These are phyloP conservation scores for Fonsecaea pugnacius DNA, from an alignment of 2,329 filamentous ascomycete species.

Conservation along the genomic window DNA sequence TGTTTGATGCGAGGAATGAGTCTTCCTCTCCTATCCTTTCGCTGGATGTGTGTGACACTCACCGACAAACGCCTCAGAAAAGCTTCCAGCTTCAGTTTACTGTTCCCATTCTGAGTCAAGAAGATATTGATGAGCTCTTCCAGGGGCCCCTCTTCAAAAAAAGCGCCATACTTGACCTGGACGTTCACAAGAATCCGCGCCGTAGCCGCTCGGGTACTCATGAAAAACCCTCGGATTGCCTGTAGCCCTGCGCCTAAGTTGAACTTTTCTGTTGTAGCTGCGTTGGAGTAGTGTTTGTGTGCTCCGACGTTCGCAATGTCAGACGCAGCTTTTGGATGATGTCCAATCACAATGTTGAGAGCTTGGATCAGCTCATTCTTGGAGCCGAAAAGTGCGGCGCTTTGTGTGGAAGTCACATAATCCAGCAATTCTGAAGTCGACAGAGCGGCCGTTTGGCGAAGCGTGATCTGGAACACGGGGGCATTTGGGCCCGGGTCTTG, in stretches of 20 bases:
- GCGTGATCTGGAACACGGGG: background rate
- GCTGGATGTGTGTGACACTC: background rate
- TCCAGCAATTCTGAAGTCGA: conserved; percentile 8
- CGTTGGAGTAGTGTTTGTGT: conserved; percentile 3
- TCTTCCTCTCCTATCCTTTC: background rate
- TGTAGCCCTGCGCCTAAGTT: background rate
- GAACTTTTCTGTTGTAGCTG: background rate
- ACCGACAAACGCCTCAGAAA: conserved; percentile 3
- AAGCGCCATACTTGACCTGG: conserved; percentile 4
- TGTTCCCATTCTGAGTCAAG: background rate
- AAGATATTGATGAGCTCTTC: background rate
- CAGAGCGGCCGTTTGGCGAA: background rate
- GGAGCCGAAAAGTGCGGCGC: background rate
- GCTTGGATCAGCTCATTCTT: conserved; percentile 5
- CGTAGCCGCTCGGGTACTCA: conserved; percentile 7
- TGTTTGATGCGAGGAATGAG: background rate
- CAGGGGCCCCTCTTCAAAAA: conserved; percentile 2
- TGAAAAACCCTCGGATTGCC: conserved; percentile 3
- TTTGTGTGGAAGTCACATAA: conserved; percentile 5
- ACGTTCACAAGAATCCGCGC: conserved; percentile 10
- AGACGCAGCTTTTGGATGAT: conserved; percentile 5
- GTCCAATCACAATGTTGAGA: conserved; percentile 13
- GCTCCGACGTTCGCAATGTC: conserved; percentile 1
- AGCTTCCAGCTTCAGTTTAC: background rate
- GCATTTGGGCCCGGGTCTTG: conserved; percentile 4